Evolutionary conservation across 176 grass and related monocot genomes (phyloP).

Genomic region (Juncus effusus): DNA sequence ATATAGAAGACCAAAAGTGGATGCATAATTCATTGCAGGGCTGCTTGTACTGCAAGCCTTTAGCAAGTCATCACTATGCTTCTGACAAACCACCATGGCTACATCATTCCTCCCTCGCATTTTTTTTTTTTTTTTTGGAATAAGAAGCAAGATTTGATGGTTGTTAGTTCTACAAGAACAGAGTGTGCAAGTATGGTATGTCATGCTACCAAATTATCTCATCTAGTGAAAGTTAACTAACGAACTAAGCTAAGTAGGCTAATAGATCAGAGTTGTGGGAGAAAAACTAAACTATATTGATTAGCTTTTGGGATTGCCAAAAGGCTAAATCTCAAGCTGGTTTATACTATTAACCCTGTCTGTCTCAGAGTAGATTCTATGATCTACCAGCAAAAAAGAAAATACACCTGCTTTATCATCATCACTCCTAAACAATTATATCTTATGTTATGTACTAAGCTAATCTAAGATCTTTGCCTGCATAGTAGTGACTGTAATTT

Average conservation of each 20-base stretch:
- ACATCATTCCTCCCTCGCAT: conserved; percentile 60
- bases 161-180: neutral
- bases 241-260: conserved; percentile 20
- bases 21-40: conserved; percentile 53
- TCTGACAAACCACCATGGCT: conserved; percentile 72
- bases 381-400: conserved; percentile 3
- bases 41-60: conserved; percentile 90
- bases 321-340: conserved; percentile 61
- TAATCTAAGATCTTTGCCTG: conserved; percentile 11
- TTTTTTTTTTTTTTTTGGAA: conserved; percentile 21
- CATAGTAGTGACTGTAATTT: conserved; percentile 21
- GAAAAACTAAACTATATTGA: conserved; percentile 40
- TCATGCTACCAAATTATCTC: conserved; percentile 52
- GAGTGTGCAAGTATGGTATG: neutral
- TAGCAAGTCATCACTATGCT: conserved; percentile 41
- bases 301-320: conserved; percentile 49
- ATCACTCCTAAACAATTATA: conserved; percentile 8
- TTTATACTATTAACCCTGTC: neutral
- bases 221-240: conserved; percentile 38
- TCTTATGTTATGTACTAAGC: conserved; percentile 12
- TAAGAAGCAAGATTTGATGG: conserved; percentile 20
- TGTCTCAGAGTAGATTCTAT: conserved; percentile 21
- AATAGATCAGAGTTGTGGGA: conserved; percentile 21
- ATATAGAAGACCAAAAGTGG: conserved; percentile 58
- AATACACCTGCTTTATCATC: conserved; percentile 4